Evolutionary conservation across 306 rosid genomes (phyloP), one percentile per base, ranked within the genome.

Genomic region (Prunus salicina): DNA sequence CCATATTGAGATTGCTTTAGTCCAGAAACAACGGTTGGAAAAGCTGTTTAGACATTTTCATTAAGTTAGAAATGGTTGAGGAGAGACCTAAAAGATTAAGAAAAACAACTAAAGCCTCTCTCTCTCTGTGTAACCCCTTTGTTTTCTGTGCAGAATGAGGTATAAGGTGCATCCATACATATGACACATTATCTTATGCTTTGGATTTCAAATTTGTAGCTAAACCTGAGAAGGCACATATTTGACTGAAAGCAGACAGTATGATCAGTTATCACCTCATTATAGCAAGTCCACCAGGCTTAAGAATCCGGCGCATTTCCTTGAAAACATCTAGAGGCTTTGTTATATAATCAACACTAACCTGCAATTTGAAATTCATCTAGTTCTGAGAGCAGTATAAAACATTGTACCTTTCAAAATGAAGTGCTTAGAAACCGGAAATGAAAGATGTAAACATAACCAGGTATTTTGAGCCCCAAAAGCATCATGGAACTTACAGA

Each of bases 1-100:
- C 97, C 97, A 90, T 81, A 92, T 87, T 19, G 93, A 88, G 72
- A 90, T 88, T 56, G 96, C 96, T 69, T 92, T 92, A 12, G 96
- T 90, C 82, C 84, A 90, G 75, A 90, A 92, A 68, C 96, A 87
- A 24, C 96, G 90, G 85, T 90, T 90, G 32, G 96, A 92, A 86
- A 92, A 92, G 87, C 97, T 90, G 83, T 62, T 74, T 27, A 34
- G 49, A 16, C 45, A 27, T 46, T 41, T 32, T 16, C 16, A 61
- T 2, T 2, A 69, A 49, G 67, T 77, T 66, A 74, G 77, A 63
- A 58, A 19, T 15, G 6, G 5, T 62, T 15, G 27, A 83, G 73
- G 71, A 73, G 27, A 27, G 58, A 41, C 57, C 43, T 14, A 3
- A 8, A 19, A 12, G 16, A 57, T 38, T 24, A 58, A 16, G 45